Conservation (phyloP, 164 flowering plant species). For the Annona squamosa region DNA sequence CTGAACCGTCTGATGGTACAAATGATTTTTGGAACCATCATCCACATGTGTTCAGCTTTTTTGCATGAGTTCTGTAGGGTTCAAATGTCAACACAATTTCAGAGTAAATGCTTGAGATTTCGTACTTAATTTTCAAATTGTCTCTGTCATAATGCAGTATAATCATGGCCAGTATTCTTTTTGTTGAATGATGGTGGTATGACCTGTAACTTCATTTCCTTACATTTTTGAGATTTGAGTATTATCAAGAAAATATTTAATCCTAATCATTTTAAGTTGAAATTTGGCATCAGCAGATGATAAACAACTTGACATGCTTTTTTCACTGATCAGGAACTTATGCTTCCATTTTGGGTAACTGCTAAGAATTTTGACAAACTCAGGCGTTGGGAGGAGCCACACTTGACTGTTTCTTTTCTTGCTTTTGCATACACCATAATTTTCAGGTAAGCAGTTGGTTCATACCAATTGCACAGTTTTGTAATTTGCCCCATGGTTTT, state of each 20-base stretch:
- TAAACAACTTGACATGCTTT: not conserved
- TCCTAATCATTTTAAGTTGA: not conserved
- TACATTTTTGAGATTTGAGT: not conserved
- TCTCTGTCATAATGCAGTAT: not conserved
- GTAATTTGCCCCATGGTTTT: too few relatives aligned
- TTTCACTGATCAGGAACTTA: slow-evolving; percentile 55
- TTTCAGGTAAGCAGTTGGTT: slow-evolving; percentile 50
- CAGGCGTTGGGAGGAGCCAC: slow-evolving; percentile 89
- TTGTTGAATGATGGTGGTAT: not conserved
- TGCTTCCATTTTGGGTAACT: slow-evolving; percentile 55
- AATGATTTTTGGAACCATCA: not conserved
- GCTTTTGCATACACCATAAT: slow-evolving; percentile 58
- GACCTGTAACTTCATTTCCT: not conserved
- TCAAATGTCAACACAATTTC: not conserved
- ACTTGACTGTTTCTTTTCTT: slow-evolving; percentile 69
- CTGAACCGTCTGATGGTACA: not conserved
- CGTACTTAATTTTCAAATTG: not conserved
- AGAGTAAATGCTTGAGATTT: not conserved
- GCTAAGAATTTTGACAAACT: slow-evolving; percentile 60
- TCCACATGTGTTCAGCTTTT: not conserved
- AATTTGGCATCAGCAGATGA: not conserved
- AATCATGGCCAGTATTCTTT: not conserved
- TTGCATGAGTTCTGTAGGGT: not conserved
- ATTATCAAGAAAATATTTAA: not conserved
- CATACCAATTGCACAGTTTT: not conserved